Evolutionary conservation across 2,329 filamentous ascomycete species (phyloP), one percentile per base, ranked within the genome.

Genomic region (Epichloe sylvatica): DNA sequence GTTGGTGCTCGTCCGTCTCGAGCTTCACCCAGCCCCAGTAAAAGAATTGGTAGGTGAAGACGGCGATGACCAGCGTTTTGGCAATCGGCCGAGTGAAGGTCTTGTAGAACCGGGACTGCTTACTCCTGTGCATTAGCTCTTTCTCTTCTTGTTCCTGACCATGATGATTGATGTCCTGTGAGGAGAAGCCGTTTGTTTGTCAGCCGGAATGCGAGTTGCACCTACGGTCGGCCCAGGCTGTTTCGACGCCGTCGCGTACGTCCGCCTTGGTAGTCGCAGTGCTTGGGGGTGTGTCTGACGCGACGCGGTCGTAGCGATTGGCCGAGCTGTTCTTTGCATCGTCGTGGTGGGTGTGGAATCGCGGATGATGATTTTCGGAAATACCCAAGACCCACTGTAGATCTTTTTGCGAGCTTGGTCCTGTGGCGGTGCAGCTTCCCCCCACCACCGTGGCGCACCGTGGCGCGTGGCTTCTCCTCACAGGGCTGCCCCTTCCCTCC

Each of bases 11-110:
- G 49, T 86, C 74, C 35, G 77, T 76, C 64, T 90, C 86, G 46
- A 91, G 71, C 65, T 83, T 86, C 37, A 78, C 63, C 86, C 86
- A 92, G 13, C 68, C 69, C 70, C 78, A 87, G 67, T 90, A 91
- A 13, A 76, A 66, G n/a, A 85, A 59, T 66, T 92, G 86, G 64
- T 91, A 92, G 2, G 82, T 84, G 60, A 87, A 81, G 49, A 89
- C 76, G 49, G 86, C 84, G 60, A 84, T 75, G 37, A 91, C 73
- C 55, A 87, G 77, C 49, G 81, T 80, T 68, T 89, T 91, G 48
- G 78, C 75, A 43, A 91, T 72, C 3, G 86, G 85, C 2, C 83
- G 75, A 38, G 81, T 79, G 61, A 88, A 89, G 13, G 78, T 80
- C 61, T 79, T 82, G 71, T 88, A 91, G 68, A 90, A 90, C 44